These are phyloP conservation scores for Moricandia moricandioides DNA, from an alignment of 345 rosid species.

Conservation along the genomic window DNA sequence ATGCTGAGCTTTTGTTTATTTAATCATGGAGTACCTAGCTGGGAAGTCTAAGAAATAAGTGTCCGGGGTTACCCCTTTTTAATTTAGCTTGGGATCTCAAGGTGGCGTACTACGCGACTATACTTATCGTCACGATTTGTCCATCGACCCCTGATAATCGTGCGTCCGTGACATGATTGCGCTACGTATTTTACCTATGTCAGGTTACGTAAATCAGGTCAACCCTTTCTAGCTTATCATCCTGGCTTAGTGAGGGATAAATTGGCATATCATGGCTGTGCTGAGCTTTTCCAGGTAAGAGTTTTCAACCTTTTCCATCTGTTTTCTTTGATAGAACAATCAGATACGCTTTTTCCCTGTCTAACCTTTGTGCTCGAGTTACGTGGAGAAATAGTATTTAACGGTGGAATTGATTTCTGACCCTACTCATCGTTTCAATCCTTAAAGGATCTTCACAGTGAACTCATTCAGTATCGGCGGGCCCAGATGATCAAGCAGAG, in stretches of 20 bases:
- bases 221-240: slow-evolving; percentile 82
- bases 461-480: slow-evolving; percentile 89
- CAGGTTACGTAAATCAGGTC: slow-evolving; percentile 81
- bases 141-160: slow-evolving; percentile 1
- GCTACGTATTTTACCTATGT: slow-evolving; percentile 11
- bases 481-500: slow-evolving; percentile 84
- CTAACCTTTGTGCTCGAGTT: slow-evolving; percentile 21
- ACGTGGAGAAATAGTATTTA: slow-evolving; percentile 2
- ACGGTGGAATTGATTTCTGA: slow-evolving; percentile 19
- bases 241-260: slow-evolving; percentile 81
- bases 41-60: not conserved
- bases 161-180: slow-evolving; percentile 10
- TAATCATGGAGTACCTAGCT: slow-evolving; percentile 5
- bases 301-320: slow-evolving; percentile 18
- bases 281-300: slow-evolving; percentile 91
- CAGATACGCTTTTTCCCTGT: slow-evolving; percentile 3
- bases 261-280: slow-evolving; percentile 98
- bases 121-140: not conserved
- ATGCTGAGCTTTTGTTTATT: slow-evolving; percentile 13
- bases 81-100: slow-evolving; percentile 4
- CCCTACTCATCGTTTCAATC: slow-evolving; percentile 28
- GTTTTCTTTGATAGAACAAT: slow-evolving; percentile 14
- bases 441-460: slow-evolving; percentile 84
- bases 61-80: not conserved
- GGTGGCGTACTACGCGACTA: not conserved